Evolutionary conservation across 495 filamentous ascomycete species (phyloP).

Genomic region (Tuber borchii): DNA sequence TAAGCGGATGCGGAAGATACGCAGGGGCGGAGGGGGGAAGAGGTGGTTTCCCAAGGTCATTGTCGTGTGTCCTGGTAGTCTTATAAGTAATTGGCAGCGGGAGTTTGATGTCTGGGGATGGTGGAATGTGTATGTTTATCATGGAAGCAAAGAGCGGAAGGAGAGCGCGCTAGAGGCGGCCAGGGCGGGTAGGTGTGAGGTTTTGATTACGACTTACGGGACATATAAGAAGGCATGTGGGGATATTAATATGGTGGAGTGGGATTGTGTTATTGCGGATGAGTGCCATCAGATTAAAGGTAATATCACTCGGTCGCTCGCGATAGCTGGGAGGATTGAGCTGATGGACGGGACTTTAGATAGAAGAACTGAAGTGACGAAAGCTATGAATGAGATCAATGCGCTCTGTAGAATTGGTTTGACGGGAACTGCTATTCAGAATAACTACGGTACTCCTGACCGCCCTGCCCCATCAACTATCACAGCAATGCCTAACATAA

Average conservation of each 20-base stretch:
- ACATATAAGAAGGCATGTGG: conserved; percentile 75
- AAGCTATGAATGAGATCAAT: conserved; percentile 86
- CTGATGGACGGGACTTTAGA: conserved; percentile 45
- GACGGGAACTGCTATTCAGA: conserved; percentile 95
- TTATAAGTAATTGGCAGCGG: conserved; percentile 85
- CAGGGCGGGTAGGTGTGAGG: conserved; percentile 66
- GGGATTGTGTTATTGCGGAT: conserved; percentile 96
- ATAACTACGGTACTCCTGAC: conserved; percentile 60
- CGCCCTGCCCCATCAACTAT: neutral
- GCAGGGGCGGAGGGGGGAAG: conserved; percentile 47
- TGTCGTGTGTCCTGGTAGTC: conserved; percentile 78
- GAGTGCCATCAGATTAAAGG: conserved; percentile 88
- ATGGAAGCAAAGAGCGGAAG: conserved; percentile 58
- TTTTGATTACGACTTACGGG: conserved; percentile 87
- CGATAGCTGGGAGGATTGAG: neutral
- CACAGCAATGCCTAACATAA: conserved; percentile 4
- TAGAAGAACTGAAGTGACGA: conserved; percentile 64
- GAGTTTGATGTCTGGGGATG: conserved; percentile 88
- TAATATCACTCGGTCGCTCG: conserved; percentile 7
- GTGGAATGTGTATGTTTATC: conserved; percentile 83
- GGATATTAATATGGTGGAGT: conserved; percentile 74
- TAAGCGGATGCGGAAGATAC: conserved; percentile 88
- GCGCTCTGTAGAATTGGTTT: conserved; percentile 87
- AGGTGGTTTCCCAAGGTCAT: conserved; percentile 81
- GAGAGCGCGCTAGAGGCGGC: conserved; percentile 68